Conservation (phyloP, 371 early-diverging fungal genomes). For the Mucor circinelloides region DNA sequence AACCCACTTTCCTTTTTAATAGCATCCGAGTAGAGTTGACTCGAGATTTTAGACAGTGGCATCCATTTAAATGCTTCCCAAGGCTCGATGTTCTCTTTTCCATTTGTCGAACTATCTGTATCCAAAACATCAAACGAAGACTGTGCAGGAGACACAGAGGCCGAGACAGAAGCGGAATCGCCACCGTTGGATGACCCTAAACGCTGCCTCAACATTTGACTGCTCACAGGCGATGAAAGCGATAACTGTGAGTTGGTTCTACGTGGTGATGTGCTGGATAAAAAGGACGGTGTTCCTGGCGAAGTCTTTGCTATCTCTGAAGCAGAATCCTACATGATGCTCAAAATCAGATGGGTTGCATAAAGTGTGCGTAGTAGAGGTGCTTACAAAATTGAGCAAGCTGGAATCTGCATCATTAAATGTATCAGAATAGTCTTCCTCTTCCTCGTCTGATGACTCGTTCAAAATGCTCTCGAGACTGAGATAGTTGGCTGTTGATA, state of each 20-base stretch:
- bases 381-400: slow-evolving; percentile 38
- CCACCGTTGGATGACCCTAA: slow-evolving; percentile 26
- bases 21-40: slow-evolving; percentile 65
- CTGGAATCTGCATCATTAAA: slow-evolving; percentile 42
- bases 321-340: slow-evolving; percentile 43
- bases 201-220: slow-evolving; percentile 5
- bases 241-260: slow-evolving; percentile 15
- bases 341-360: not conserved
- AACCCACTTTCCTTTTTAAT: slow-evolving; percentile 60
- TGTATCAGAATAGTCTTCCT: slow-evolving; percentile 31
- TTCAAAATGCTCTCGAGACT: slow-evolving; percentile 58
- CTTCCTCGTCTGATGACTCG: slow-evolving; percentile 49
- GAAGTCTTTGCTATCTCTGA: slow-evolving; percentile 42
- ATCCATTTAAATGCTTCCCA: slow-evolving; percentile 82
- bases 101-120: not conserved
- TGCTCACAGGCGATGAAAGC: slow-evolving; percentile 4
- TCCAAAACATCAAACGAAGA: slow-evolving; percentile 18
- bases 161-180: not conserved
- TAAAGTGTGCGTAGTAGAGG: not conserved
- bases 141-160: not conserved
- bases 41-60: slow-evolving; percentile 65
- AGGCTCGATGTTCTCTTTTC: slow-evolving; percentile 36
- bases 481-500: slow-evolving; percentile 44
- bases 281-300: slow-evolving; percentile 28
- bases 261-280: slow-evolving; percentile 18